Evolutionary conservation across 257 asterid genomes (phyloP).

Genomic region (Gardenia jasminoides): DNA sequence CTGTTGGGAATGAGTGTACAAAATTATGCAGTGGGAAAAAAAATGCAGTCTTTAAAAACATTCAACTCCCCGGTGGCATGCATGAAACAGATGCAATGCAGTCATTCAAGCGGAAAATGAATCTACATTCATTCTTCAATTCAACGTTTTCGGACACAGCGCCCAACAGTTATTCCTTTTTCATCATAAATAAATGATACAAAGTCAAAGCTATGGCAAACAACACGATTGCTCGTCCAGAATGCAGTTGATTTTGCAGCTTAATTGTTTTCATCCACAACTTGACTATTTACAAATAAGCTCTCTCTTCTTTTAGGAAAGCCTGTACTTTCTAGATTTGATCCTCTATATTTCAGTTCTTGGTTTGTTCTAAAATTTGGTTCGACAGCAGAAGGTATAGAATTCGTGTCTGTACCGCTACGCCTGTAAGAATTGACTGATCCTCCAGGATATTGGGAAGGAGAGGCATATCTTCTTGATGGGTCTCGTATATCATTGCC

Average conservation of each 20-base stretch:
- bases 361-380: constrained; percentile 52
- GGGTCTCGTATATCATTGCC: constrained; percentile 56
- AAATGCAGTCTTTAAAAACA: background rate
- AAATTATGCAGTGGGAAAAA: too few species aligned
- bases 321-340: constrained; percentile 52
- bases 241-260: background rate
- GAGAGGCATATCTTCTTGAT: constrained; percentile 72
- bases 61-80: background rate
- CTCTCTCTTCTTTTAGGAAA: constrained; percentile 67
- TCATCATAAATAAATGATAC: constrained; percentile 28
- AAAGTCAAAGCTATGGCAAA: constrained; percentile 31
- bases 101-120: background rate
- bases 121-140: background rate
- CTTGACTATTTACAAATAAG: constrained; percentile 55
- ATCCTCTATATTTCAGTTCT: constrained; percentile 69
- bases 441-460: constrained; percentile 60
- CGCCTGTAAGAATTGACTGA: constrained; percentile 48
- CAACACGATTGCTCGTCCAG: constrained; percentile 6
- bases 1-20: too few species aligned
- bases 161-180: constrained; percentile 19
- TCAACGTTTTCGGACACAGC: background rate
- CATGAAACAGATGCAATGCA: background rate
- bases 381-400: constrained; percentile 58
- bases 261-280: constrained; percentile 52
- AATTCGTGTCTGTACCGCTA: constrained; percentile 39